A percentile compares a stretch with the other conserved stretches of the same genome.
Evolutionary conservation across 768 basidiomycete genomes (phyloP).

Genomic region (Naganishia friedmannii): DNA sequence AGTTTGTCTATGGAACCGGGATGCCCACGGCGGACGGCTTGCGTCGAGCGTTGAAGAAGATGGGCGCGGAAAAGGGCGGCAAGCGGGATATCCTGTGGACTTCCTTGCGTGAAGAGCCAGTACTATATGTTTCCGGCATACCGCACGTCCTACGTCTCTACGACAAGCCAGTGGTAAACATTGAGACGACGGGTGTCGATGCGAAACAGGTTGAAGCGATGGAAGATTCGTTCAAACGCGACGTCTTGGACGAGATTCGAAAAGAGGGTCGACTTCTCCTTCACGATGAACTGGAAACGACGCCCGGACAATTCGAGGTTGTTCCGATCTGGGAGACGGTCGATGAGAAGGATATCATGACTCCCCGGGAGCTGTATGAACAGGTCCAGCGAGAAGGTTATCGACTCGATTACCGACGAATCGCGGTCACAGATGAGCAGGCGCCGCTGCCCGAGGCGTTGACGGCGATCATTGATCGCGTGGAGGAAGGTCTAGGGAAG

Average conservation of each 20-base stretch:
- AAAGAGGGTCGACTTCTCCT: slow-evolving; percentile 74
- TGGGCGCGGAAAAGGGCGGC: slow-evolving; percentile 77
- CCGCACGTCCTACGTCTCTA: slow-evolving; percentile 64
- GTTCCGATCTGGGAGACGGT: slow-evolving; percentile 94
- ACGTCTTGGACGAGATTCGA: slow-evolving; percentile 78
- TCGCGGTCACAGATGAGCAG: slow-evolving; percentile 91
- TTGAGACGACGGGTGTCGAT: slow-evolving; percentile 91
- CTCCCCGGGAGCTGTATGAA: slow-evolving; percentile 51
- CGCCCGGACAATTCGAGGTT: slow-evolving; percentile 82
- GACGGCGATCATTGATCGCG: slow-evolving; percentile 70
- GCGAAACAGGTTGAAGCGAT: slow-evolving; percentile 85
- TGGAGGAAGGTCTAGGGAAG: slow-evolving; percentile 58
- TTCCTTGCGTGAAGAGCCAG: slow-evolving; percentile 92
- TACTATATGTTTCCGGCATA: slow-evolving; percentile 74
- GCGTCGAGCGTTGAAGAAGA: slow-evolving; percentile 70
- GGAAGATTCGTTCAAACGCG: slow-evolving; percentile 81
- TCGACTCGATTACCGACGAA: slow-evolving; percentile 80
- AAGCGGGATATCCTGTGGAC: slow-evolving; percentile 81
- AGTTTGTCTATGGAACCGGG: slow-evolving; percentile 57
- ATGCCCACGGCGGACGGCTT: slow-evolving; percentile 56
- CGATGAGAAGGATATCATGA: slow-evolving; percentile 52
- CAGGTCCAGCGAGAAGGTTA: slow-evolving; percentile 43
- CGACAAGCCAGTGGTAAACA: slow-evolving; percentile 84
- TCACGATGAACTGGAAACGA: slow-evolving; percentile 93
- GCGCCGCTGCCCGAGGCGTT: slow-evolving; percentile 87